Base-by-base conservation (phyloP, 164 flowering plant species). In the Malania oleifera region DNA sequence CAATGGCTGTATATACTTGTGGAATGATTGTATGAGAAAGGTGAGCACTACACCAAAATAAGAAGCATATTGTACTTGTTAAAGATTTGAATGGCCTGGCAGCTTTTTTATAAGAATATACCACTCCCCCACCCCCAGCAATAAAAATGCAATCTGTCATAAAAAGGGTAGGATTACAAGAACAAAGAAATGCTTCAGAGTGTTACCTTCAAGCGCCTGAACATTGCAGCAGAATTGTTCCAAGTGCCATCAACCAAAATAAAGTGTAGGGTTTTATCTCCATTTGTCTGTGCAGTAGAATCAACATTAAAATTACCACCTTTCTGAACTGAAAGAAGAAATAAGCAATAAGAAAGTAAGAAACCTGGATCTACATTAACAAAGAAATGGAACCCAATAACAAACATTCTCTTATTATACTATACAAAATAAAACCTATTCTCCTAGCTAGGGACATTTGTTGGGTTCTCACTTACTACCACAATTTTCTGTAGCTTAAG, bases 171-270 rank as follows among this genome's bases (percentile, higher is more conserved):
- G 31, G n/a, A n/a, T n/a, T n/a, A n/a, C n/a, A n/a, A n/a, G 34
- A 45, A 25, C 13, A 56, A 28, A 43, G 23, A 20, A 45, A 7
- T 60, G 34, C 50, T 56, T 12, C 13, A 10, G 13, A 17, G 12
- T 20, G 43, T 40, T 70, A 93, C 97, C 97, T 93, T 83, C 75
- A 93, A 76, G 55, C 97, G 97, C 60, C 72, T 83, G 75, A 90
- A 77, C 96, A 93, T 93, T 68, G 99, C 92, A 59, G 79, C 82
- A 39, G 99, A 90, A 59, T 86, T 88, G 70, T 72, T 93, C 99
- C 99, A 93, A 28, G 97, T 90, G 23, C 97, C 99, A 73, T 93
- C 99, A 67, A 93, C 73, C 67, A 93, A 69, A 70, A 93, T 67
- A 57, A 93, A 86, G 72, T 93, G 71, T 64, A 88, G 43, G 46